These are phyloP conservation scores for Coemansia sp. DNA, from an alignment of 192 early-diverging fungal genomes.

Conservation along the genomic window DNA sequence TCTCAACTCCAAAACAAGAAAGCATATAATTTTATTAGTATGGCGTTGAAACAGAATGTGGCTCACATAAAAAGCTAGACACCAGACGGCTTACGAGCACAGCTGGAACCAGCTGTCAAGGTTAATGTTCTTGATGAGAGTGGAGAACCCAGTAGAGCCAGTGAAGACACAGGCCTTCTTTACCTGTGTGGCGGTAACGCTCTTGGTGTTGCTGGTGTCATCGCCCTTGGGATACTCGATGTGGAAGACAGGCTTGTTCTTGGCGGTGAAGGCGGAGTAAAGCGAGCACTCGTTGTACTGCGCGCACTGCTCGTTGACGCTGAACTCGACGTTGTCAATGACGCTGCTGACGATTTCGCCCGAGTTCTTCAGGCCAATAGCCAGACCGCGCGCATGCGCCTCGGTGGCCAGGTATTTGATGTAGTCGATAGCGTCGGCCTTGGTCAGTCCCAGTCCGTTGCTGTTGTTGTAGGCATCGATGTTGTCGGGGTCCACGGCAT, in stretches of 20 bases:
- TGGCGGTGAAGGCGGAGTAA: neutral
- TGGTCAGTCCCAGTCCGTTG: slow-evolving; percentile 1
- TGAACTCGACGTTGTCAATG: slow-evolving; percentile 9
- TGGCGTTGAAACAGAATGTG: neutral
- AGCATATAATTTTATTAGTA: neutral
- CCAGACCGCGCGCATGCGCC: slow-evolving; percentile 6
- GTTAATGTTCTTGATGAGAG: slow-evolving; percentile 7
- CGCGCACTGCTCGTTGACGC: slow-evolving; percentile 10
- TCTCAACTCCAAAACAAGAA: too few species aligned
- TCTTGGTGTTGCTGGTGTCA: neutral
- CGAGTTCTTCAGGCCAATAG: neutral
- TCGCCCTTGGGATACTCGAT: slow-evolving; percentile 9
- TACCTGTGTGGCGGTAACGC: neutral
- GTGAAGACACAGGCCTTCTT: slow-evolving; percentile 2
- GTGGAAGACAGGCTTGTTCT: slow-evolving; percentile 4
- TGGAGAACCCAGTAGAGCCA: neutral
- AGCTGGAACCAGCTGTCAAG: slow-evolving; percentile 10
- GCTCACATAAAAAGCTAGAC: too few species aligned
- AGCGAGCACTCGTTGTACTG: slow-evolving; percentile 3
- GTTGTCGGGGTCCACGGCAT: slow-evolving; percentile 7
- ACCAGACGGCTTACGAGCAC: neutral
- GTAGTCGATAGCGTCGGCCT: neutral
- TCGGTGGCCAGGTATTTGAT: slow-evolving; percentile 5
- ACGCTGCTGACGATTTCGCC: slow-evolving; percentile 6
- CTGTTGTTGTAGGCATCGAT: slow-evolving; percentile 7